phyloP scores from a whole-genome alignment of 768 basidiomycete genomes.

The Leccinum boreale region DNA sequence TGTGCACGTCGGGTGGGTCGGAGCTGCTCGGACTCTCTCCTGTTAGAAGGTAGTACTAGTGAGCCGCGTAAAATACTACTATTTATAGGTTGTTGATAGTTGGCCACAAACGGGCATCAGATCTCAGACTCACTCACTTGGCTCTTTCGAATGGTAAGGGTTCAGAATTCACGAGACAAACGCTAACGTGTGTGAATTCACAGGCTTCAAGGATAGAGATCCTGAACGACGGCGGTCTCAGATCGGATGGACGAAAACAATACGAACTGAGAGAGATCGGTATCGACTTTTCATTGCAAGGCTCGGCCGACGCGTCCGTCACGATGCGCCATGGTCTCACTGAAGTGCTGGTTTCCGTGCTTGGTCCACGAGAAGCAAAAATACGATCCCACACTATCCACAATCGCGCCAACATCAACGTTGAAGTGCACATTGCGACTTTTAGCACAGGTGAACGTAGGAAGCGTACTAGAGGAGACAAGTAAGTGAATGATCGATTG shows the following conservation, averaged over 20 bases:
- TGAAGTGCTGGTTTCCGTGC: conserved; percentile 81
- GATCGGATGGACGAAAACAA: conserved; percentile 91
- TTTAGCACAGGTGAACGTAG: conserved; percentile 83
- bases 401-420: conserved; percentile 84
- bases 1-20: background rate
- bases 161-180: background rate
- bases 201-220: conserved; percentile 64
- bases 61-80: no score
- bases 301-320: conserved; percentile 82
- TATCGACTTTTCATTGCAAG: conserved; percentile 74
- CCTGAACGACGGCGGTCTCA: conserved; percentile 80
- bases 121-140: background rate
- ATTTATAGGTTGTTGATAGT: background rate
- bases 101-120: background rate
- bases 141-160: conserved; percentile 4
- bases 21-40: background rate
- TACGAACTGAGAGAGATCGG: conserved; percentile 82
- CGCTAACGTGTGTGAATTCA: background rate
- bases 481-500: conserved; percentile 49
- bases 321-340: conserved; percentile 87
- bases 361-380: conserved; percentile 88
- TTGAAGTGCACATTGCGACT: conserved; percentile 82
- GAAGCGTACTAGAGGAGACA: conserved; percentile 77
- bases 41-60: no score
- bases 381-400: conserved; percentile 76